Conservation (phyloP, 2,329 filamentous ascomycete genomes). For the Fusarium fujikuroi region DNA sequence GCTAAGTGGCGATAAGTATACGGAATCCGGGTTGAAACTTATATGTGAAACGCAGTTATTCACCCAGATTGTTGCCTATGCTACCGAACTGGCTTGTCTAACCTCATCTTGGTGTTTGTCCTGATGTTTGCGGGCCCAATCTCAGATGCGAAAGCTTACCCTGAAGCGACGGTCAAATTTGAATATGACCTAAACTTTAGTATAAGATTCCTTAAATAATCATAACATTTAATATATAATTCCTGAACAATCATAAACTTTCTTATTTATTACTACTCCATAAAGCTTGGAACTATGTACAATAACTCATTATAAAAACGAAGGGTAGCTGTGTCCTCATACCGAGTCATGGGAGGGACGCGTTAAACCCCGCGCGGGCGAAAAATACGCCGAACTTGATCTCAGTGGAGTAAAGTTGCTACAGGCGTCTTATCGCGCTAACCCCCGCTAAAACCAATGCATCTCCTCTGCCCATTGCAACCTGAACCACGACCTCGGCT, state of each 20-base stretch:
- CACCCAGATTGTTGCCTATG: no score
- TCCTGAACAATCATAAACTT: no score
- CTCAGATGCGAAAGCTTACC: neutral
- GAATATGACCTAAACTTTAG: neutral
- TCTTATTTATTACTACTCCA: no score
- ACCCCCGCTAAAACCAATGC: neutral
- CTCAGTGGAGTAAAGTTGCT: neutral
- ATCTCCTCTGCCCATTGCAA: neutral
- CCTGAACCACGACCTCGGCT: neutral
- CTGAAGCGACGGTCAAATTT: neutral
- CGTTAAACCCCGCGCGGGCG: neutral
- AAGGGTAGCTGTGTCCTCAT: rapidly evolving
- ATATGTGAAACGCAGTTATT: no score
- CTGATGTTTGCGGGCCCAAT: no score
- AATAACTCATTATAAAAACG: neutral
- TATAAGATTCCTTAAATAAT: no score
- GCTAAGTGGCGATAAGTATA: no score
- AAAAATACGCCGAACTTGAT: neutral
- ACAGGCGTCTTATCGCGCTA: neutral
- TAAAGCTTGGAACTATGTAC: rapidly evolving
- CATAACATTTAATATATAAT: no score
- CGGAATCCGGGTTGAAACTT: rapidly evolving
- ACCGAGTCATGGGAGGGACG: no score
- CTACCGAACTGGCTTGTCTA: no score
- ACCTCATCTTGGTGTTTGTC: no score